Evolutionary conservation across 352 stramenopile species (phyloP).

Genomic region (Phytopythium ostracodes): DNA sequence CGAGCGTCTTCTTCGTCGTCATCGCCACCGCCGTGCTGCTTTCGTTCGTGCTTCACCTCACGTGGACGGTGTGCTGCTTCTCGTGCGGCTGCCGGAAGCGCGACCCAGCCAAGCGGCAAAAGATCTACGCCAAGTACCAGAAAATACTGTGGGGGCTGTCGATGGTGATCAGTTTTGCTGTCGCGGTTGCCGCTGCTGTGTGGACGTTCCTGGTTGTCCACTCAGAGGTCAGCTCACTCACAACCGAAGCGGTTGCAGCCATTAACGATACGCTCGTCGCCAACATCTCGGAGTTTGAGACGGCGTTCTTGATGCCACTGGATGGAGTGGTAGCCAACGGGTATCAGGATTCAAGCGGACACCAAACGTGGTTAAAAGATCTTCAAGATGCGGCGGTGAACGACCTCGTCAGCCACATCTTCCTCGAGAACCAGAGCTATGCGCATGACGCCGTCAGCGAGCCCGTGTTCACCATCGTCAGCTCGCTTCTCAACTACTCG

Average conservation of each 20-base stretch:
- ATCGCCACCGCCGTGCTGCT: constrained; percentile 21
- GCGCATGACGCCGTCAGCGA: constrained; percentile 24
- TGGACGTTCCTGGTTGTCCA: constrained; percentile 31
- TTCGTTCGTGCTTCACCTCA: constrained; percentile 35
- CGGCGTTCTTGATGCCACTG: constrained; percentile 30
- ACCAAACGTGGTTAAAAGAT: constrained; percentile 8
- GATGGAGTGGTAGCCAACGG: constrained; percentile 22
- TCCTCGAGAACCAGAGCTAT: constrained; percentile 45
- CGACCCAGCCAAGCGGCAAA: constrained; percentile 32
- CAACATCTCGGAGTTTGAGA: constrained; percentile 32
- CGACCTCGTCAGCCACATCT: constrained; percentile 33
- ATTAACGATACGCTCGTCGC: constrained; percentile 24
- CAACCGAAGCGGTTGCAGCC: constrained; percentile 14
- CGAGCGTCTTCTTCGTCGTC: constrained; percentile 22
- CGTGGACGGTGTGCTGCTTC: constrained; percentile 50
- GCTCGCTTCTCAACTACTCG: constrained; percentile 30
- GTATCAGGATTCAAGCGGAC: constrained; percentile 6
- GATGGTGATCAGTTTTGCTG: constrained; percentile 21
- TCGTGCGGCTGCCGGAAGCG: constrained; percentile 41
- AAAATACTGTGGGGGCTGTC: constrained; percentile 44
- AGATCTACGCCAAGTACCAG: constrained; percentile 43
- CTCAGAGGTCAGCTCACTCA: constrained; percentile 24
- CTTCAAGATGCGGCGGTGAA: constrained; percentile 22
- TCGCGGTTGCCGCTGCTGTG: constrained; percentile 17
- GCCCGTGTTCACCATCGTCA: constrained; percentile 38